Conservation (phyloP, 495 filamentous ascomycete genomes). For the Aspergillus ostianus region DNA sequence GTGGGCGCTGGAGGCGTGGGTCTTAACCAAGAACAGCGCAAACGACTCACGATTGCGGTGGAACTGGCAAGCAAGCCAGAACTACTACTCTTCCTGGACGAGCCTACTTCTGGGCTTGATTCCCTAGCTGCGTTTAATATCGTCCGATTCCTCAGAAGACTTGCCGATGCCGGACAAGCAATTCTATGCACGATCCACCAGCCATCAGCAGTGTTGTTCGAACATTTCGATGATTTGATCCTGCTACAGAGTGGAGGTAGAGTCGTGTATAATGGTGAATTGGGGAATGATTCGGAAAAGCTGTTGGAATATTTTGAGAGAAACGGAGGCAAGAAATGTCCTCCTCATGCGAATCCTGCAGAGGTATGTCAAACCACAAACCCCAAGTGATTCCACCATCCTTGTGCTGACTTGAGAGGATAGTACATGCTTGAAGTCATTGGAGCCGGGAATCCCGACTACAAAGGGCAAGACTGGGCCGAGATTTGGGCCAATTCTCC, state of each 20-base stretch:
- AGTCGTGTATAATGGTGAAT: constrained; percentile 67
- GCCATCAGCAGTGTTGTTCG: constrained; percentile 69
- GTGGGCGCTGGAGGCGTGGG: constrained; percentile 54
- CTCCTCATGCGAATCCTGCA: constrained; percentile 58
- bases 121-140: constrained; percentile 64
- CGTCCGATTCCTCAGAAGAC: constrained; percentile 60
- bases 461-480: constrained; percentile 60
- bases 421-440: constrained; percentile 67
- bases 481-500: constrained; percentile 56
- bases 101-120: constrained; percentile 76
- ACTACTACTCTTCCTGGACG: constrained; percentile 70
- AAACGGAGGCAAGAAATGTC: constrained; percentile 60
- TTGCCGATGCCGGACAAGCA: constrained; percentile 67
- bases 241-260: constrained; percentile 68
- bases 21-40: constrained; percentile 60
- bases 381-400: neutral
- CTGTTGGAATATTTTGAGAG: constrained; percentile 63
- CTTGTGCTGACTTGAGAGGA: neutral
- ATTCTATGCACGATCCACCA: constrained; percentile 82
- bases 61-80: constrained; percentile 68
- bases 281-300: constrained; percentile 52
- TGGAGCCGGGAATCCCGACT: constrained; percentile 61
- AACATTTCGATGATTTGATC: constrained; percentile 71
- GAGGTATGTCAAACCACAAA: constrained; percentile 37
- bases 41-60: constrained; percentile 65